Percentiles rank a stretch among this genome's conserved stretches.
These are phyloP conservation scores for Trichosporon sp. DNA, from an alignment of 1,284 basidiomycete genomes.

Conservation along the genomic window DNA sequence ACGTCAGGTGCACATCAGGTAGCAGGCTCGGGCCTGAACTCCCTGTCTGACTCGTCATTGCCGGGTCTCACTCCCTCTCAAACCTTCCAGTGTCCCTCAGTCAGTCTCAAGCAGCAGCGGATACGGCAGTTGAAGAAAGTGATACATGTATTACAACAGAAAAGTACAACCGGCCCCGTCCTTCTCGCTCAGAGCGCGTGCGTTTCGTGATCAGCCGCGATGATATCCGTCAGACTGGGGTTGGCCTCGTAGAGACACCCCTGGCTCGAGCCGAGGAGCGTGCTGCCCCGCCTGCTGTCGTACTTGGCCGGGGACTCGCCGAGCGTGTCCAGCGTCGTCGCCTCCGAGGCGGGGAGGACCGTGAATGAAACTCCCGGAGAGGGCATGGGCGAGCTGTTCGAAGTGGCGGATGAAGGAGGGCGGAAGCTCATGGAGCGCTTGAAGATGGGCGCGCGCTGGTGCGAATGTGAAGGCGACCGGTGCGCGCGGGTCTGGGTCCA, in stretches of 20 bases:
- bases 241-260: neutral
- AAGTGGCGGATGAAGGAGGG: neutral
- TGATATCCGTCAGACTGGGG: slow-evolving; percentile 16
- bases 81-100: neutral
- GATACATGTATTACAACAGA: neutral
- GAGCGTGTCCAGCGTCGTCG: neutral
- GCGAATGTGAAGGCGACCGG: neutral
- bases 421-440: slow-evolving; percentile 12
- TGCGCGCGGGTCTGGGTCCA: slow-evolving; percentile 3
- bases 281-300: neutral
- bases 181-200: neutral
- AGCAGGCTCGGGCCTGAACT: no score
- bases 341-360: neutral
- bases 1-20: no score
- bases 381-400: neutral
- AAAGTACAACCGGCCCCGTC: neutral
- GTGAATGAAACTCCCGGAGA: neutral
- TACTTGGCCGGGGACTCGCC: neutral
- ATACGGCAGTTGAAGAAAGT: neutral
- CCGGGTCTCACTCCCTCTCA: neutral
- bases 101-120: neutral
- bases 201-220: neutral
- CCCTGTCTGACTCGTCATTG: neutral
- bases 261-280: neutral
- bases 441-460: slow-evolving; percentile 10